Evolutionary conservation across 2,329 filamentous ascomycete genomes (phyloP), one percentile per base, ranked within the genome.

Genomic region (Claviceps cyperi): DNA sequence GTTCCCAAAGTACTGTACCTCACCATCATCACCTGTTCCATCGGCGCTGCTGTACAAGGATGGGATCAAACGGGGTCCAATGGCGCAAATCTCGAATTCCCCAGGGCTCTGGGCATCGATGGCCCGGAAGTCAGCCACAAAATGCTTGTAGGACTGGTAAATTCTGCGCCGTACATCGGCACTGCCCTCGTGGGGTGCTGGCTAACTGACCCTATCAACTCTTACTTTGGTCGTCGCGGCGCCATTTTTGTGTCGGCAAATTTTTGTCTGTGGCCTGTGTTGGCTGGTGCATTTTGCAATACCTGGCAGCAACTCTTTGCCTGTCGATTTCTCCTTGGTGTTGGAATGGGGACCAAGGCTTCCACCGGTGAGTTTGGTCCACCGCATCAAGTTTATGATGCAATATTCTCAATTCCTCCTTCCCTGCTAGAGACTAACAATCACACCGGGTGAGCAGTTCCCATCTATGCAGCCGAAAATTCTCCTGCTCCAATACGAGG

Each of bases 321-420:
- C 41, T 81, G 80, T 46, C 80, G 87, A 41, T 76, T 91, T 53
- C 71, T 85, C 13, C 75, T 91, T 53, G 87, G 87, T 9, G 77
- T 92, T 44, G 85, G 83, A 1, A 87, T 90, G 69, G 85, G 85
- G 28, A 74, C 83, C 15, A 89, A 89, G 61, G 80, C 80, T 19
- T 78, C 79, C 0, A 82, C 78, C 11, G 66, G 69, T 69, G 51
- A 52, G 66, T 62, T 7, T 11, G 4, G n/a, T 3, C 13, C 17
- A 21, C 19, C 13, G 24, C 9, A 35, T 28, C 24, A 5, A 49
- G 17, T 17, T 19, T 3, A 32, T 11, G 35, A 14, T 19, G 5
- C 5, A 6, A 2, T 13, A 41, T 40, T 51, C 24, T 6, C 8
- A 4, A 13, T 4, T 38, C 21, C 28, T 4, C 15, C 46, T 38